Conservation (phyloP, 768 basidiomycete genomes). For the Hydnum rufescens region DNA sequence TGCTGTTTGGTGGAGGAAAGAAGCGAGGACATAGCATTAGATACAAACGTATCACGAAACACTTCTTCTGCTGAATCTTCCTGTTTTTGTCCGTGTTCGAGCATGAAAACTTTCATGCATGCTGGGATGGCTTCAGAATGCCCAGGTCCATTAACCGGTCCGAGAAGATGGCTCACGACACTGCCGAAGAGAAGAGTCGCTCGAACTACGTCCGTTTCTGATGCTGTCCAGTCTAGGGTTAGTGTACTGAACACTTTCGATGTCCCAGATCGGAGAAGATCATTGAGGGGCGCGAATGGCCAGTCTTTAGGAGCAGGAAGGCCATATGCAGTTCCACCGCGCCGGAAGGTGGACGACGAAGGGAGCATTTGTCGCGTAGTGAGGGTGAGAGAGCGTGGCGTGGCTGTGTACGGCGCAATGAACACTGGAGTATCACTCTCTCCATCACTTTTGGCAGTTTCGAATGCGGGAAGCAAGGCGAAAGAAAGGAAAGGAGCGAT, state of each 20-base stretch:
- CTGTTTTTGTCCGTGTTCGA: constrained; percentile 62
- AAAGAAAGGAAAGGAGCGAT: constrained; percentile 38
- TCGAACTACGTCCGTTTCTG: constrained; percentile 59
- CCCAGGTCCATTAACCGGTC: too few relatives aligned
- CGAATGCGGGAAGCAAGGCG: neutral
- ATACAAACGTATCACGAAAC: constrained; percentile 56
- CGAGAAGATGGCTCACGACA: constrained; percentile 25
- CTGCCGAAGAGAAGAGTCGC: constrained; percentile 43
- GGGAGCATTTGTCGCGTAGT: constrained; percentile 10
- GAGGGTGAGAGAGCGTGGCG: constrained; percentile 31
- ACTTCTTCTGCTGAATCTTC: constrained; percentile 33
- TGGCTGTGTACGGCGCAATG: constrained; percentile 27
- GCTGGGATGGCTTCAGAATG: constrained; percentile 35
- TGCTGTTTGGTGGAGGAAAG: constrained; percentile 28
- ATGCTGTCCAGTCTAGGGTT: constrained; percentile 22
- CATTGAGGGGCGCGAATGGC: constrained; percentile 47
- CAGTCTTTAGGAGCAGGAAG: constrained; percentile 35
- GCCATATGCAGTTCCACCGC: neutral
- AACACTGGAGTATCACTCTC: neutral
- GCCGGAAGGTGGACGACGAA: constrained; percentile 15
- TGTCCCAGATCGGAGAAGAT: constrained; percentile 61
- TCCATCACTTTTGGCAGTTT: neutral
- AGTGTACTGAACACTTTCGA: constrained; percentile 47
- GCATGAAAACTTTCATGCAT: constrained; percentile 91
- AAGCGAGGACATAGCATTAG: constrained; percentile 35